Base-by-base conservation (phyloP, 495 filamentous ascomycete species). In the Annulohypoxylon stygium region DNA sequence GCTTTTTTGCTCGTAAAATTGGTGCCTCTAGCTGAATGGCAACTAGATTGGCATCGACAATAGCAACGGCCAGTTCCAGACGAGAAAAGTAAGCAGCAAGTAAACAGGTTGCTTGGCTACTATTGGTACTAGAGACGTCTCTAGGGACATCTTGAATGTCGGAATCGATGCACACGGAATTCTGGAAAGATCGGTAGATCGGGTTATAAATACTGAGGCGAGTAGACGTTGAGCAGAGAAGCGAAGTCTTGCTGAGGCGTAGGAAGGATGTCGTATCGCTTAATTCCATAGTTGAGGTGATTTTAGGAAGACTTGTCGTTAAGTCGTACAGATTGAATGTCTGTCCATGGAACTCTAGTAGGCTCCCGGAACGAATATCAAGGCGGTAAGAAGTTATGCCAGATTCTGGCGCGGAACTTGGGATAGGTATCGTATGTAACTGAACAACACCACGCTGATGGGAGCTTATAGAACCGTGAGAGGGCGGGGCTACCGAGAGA, bases 21-120 rank as follows among this genome's bases (percentile, higher is more conserved):
- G 88, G 86, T 3, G 88, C 86, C 74, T 90, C 90, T 23, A 93
- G 78, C 72, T 92, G 90, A 57, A 92, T 84, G 3, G 87, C 89
- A 54, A 91, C 76, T 20, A 93, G 75, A 4, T 84, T 81, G 50
- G 85, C 86, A 51, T 85, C 88, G 25, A 85, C 83, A 4, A 90
- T 82, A 2, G 88, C 88, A 18, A 92, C 82, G 3, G 87, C 90
- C 47, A 89, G 81, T 53, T 90, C 89, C 36, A 91, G 82, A 62
- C 89, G 89, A 4, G 87, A 83, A 64, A 91, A 90, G 70, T 91
- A 91, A 60, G 84, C 84, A 50, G 90, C 78, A 55, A 93, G 86
- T 12, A 81, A 68, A 54, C 79, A 85, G 2, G 69, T 65, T 18
- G 59, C 71, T n/a, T n/a, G 41, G 50, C 18, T 73, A 30, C 5